phyloP scores from a whole-genome alignment of 768 basidiomycete species.

The Sutorius australiensis region DNA sequence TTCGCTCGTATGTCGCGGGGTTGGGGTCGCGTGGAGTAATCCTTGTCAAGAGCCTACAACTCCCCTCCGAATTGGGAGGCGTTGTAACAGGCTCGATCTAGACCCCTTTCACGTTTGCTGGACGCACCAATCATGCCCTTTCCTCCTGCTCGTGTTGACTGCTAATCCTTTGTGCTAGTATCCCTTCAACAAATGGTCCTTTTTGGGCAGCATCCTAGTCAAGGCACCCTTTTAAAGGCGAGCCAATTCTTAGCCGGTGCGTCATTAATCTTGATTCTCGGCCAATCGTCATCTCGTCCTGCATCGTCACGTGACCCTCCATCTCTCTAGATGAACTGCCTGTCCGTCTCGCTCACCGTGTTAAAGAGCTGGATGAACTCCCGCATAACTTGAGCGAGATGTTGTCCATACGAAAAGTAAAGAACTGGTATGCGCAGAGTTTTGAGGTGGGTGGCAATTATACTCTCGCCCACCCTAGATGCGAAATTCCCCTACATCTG shows the following conservation, averaged over 20 bases:
- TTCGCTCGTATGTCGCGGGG: background rate
- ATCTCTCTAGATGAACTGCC: conserved; percentile 76
- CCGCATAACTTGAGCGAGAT: conserved; percentile 89
- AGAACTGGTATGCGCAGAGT: conserved; percentile 98
- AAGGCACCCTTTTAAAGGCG: conserved; percentile 90
- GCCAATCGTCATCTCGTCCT: background rate
- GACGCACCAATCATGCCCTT: background rate
- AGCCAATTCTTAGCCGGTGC: conserved; percentile 82
- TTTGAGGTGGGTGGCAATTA: conserved; percentile 71
- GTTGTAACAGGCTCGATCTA: no score
- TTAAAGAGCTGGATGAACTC: conserved; percentile 91
- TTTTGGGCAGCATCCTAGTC: conserved; percentile 93
- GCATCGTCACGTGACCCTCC: background rate
- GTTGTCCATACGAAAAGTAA: conserved; percentile 91
- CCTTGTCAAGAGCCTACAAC: background rate
- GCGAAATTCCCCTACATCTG: background rate
- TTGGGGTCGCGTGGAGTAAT: background rate
- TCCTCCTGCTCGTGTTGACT: conserved; percentile 6
- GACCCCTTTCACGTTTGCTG: background rate
- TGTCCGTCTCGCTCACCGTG: conserved; percentile 90
- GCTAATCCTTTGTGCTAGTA: conserved; percentile 46
- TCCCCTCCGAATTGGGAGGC: background rate
- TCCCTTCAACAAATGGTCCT: conserved; percentile 97
- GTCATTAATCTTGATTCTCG: conserved; percentile 11
- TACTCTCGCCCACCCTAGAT: background rate